phyloP scores from a whole-genome alignment of 2,329 filamentous ascomycete genomes.

The Paecilomyces dactylethromorphus region DNA sequence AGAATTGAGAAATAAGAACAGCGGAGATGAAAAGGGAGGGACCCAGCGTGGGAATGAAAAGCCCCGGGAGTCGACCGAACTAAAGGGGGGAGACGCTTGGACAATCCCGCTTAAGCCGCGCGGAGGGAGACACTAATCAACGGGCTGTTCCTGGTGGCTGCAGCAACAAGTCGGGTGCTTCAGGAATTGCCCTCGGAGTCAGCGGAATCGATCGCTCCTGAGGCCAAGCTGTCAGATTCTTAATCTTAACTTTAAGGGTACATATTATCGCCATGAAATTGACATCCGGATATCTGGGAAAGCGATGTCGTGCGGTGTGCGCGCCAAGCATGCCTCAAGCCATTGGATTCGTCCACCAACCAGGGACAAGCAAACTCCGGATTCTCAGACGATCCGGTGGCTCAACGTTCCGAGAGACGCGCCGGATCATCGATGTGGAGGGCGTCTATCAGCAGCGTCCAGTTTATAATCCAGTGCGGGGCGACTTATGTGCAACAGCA shows the following conservation, averaged over 20 bases:
- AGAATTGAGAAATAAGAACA: conserved; percentile 10
- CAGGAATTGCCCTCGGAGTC: neutral
- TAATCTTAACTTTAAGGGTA: neutral
- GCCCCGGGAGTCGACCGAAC: conserved; percentile 4
- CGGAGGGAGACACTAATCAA: neutral
- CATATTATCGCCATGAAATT: neutral
- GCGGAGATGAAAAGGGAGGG: conserved; percentile 4
- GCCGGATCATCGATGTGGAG: neutral
- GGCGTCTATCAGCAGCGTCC: no score
- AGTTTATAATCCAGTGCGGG: no score
- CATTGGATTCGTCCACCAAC: neutral
- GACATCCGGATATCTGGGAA: neutral
- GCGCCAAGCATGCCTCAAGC: neutral
- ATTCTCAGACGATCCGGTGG: neutral
- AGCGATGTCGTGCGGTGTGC: neutral
- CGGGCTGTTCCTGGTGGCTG: neutral
- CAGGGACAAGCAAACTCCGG: neutral
- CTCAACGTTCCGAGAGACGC: neutral
- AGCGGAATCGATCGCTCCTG: neutral
- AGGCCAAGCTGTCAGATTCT: neutral
- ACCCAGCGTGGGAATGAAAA: conserved; percentile 1
- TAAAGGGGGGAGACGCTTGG: conserved; percentile 2
- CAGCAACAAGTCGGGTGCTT: neutral
- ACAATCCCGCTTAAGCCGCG: neutral
- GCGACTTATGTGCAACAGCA: no score